These are phyloP conservation scores for Jaminaea rosea DNA, from an alignment of 1,284 basidiomycete species.

Conservation along the genomic window DNA sequence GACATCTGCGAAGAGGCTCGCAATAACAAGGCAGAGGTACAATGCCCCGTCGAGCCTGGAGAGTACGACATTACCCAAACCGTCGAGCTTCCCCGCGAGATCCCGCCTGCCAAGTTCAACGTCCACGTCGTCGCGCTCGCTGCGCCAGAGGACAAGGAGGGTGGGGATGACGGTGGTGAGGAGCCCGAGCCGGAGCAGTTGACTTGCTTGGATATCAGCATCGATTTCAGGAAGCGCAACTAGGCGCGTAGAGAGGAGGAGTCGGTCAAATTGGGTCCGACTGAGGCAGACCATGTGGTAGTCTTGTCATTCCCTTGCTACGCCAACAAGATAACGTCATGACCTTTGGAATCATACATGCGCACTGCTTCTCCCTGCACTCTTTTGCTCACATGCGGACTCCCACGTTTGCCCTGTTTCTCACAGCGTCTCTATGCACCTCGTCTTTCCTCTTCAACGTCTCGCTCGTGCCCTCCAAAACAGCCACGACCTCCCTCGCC, in stretches of 20 bases:
- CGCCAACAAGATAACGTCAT: no score
- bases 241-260: no score
- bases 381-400: slow-evolving; percentile 32
- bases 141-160: no score
- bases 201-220: slow-evolving; percentile 66
- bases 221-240: slow-evolving; percentile 52
- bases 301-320: no score
- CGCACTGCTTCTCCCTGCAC: no score
- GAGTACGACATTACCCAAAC: slow-evolving; percentile 39
- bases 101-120: slow-evolving; percentile 64
- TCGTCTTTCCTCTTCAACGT: slow-evolving; percentile 47
- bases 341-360: no score
- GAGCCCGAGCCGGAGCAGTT: no score
- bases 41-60: slow-evolving; percentile 38
- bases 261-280: no score
- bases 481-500: slow-evolving; percentile 47
- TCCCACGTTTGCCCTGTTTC: slow-evolving; percentile 58
- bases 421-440: slow-evolving; percentile 63
- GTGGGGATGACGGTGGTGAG: no score
- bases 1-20: slow-evolving; percentile 39
- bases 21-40: slow-evolving; percentile 33
- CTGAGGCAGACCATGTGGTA: no score
- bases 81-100: slow-evolving; percentile 35
- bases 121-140: slow-evolving; percentile 67
- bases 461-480: slow-evolving; percentile 45